Percentiles rank a stretch among this genome's conserved stretches.
Evolutionary conservation across 2,329 filamentous ascomycete genomes (phyloP).

Genomic region (Albifimbria verrucaria): DNA sequence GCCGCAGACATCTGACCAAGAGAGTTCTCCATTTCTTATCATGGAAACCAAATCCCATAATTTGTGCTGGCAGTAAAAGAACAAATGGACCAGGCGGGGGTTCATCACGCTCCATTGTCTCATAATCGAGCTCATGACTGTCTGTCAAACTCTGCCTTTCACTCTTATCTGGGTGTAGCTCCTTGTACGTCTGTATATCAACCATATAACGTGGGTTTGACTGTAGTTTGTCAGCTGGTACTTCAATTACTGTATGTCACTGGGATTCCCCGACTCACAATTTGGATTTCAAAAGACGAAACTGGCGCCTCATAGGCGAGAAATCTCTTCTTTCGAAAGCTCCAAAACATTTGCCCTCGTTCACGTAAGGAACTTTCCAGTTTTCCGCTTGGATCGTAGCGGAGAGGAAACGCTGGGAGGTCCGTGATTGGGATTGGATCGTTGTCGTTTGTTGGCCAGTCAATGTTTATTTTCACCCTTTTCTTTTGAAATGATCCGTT

Average conservation of each 20-base stretch:
- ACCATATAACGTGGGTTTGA: background rate
- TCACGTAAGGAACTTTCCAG: background rate
- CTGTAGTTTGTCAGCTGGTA: background rate
- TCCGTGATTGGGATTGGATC: background rate
- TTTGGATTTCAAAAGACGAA: background rate
- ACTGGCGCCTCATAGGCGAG: background rate
- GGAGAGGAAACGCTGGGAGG: background rate
- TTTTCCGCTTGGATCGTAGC: background rate
- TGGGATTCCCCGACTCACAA: background rate
- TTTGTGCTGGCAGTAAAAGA: background rate
- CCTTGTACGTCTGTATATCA: background rate
- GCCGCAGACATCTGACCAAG: background rate
- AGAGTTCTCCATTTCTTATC: slow-evolving; percentile 1
- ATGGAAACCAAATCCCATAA: background rate
- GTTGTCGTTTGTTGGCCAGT: background rate
- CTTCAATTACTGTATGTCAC: background rate
- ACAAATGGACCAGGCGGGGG: background rate
- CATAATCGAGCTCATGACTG: background rate
- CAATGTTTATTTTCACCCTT: background rate
- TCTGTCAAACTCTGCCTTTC: background rate
- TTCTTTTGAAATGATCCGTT: background rate
- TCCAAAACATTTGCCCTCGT: background rate
- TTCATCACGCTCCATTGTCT: background rate
- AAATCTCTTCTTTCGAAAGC: background rate
- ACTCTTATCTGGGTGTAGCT: background rate